These are phyloP conservation scores for Plasmopara muralis DNA, from an alignment of 352 stramenopile species.

Conservation along the genomic window DNA sequence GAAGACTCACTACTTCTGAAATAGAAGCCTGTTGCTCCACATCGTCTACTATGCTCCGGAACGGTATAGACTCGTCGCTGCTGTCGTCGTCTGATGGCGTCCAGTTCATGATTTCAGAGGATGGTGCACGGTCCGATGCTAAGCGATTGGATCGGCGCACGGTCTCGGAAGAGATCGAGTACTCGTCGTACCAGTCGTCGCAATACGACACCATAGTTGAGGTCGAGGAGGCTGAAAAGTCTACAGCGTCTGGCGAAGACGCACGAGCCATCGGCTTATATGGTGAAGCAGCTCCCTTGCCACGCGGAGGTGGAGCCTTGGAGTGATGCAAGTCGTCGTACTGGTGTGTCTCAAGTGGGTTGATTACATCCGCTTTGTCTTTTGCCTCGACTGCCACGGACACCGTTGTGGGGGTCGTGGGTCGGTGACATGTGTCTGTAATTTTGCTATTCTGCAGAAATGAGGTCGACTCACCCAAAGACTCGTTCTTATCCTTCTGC, in stretches of 20 bases:
- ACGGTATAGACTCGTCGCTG: conserved; percentile 18
- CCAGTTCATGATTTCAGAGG: conserved; percentile 47
- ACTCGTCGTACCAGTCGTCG: conserved; percentile 57
- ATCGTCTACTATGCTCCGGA: conserved; percentile 29
- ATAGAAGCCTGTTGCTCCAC: conserved; percentile 17
- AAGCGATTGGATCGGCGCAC: conserved; percentile 32
- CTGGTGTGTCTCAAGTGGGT: conserved; percentile 20
- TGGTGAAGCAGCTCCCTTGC: conserved; percentile 17
- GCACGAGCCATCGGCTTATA: conserved; percentile 30
- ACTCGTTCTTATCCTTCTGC: conserved; percentile 21
- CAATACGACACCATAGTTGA: conserved; percentile 63
- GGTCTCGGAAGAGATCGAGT: conserved; percentile 21
- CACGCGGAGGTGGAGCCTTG: conserved; percentile 15
- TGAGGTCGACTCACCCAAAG: conserved; percentile 24
- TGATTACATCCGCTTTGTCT: conserved; percentile 22
- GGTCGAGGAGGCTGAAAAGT: conserved; percentile 60
- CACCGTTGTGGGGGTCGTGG: conserved; percentile 21
- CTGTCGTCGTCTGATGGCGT: conserved; percentile 33
- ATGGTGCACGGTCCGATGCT: conserved; percentile 26
- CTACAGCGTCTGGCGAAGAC: conserved; percentile 25
- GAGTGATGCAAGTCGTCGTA: conserved; percentile 17
- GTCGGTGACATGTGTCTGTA: conserved; percentile 16
- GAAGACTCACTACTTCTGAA: conserved; percentile 12
- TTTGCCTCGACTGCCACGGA: conserved; percentile 15
- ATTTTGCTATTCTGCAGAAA: conserved; percentile 22